phyloP scores from a whole-genome alignment of 1,284 basidiomycete genomes.

The Ganoderma sp. region DNA sequence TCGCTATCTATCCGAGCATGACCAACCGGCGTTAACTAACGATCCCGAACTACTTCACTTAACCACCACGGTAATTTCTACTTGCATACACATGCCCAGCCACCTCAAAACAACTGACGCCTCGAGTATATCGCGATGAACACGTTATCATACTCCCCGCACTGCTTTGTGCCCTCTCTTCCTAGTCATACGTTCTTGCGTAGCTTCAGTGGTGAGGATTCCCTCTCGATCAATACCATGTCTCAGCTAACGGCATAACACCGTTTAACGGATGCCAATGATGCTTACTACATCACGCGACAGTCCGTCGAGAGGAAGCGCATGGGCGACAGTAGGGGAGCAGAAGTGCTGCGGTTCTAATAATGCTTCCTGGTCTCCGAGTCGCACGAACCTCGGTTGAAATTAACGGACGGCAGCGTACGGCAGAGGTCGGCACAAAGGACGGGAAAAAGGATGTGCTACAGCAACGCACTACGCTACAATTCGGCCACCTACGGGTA shows the following conservation, averaged over 20 bases:
- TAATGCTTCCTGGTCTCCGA: background rate
- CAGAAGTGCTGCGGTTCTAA: background rate
- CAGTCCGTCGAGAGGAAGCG: background rate
- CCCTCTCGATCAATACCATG: background rate
- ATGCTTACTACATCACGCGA: background rate
- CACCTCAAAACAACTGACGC: background rate
- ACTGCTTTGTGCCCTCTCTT: background rate
- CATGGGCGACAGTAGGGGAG: background rate
- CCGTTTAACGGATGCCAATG: background rate
- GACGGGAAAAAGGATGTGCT: constrained; percentile 2
- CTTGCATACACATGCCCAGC: background rate
- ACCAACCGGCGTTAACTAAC: background rate
- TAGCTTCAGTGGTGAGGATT: background rate
- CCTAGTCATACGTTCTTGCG: background rate
- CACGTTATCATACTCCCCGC: background rate
- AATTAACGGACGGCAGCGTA: background rate
- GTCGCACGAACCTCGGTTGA: background rate
- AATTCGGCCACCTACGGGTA: constrained; percentile 18
- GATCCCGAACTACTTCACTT: constrained; percentile 2
- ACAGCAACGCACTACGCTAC: constrained; percentile 30
- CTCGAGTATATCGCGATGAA: background rate
- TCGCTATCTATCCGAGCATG: background rate
- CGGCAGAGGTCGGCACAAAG: background rate
- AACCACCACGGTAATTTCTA: constrained; percentile 1
- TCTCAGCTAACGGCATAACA: background rate